Evolutionary conservation across 495 filamentous ascomycete species (phyloP).

Genomic region (Aspergillus haitiensis): DNA sequence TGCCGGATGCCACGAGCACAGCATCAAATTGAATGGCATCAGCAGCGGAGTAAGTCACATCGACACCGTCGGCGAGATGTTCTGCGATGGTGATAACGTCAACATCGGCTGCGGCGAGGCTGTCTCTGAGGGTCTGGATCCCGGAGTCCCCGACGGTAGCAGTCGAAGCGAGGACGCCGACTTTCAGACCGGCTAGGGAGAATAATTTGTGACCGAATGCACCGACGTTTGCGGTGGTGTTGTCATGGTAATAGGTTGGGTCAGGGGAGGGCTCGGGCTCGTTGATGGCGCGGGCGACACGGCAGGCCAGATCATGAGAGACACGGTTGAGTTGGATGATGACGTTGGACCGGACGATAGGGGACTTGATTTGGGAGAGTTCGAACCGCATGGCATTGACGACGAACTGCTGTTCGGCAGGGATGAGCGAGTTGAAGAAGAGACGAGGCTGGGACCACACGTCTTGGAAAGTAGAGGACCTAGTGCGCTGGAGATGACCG

Average conservation of each 20-base stretch:
- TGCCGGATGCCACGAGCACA: conserved; percentile 60
- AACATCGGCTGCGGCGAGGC: conserved; percentile 50
- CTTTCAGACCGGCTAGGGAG: conserved; percentile 62
- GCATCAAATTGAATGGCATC: conserved; percentile 74
- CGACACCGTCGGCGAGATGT: conserved; percentile 53
- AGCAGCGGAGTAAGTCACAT: conserved; percentile 68
- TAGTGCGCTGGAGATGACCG: conserved; percentile 58
- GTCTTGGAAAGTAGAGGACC: conserved; percentile 68
- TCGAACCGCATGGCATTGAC: conserved; percentile 81
- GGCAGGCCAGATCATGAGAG: conserved; percentile 65
- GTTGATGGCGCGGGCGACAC: conserved; percentile 64
- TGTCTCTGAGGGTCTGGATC: conserved; percentile 41
- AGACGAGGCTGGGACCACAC: conserved; percentile 75
- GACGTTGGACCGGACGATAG: conserved; percentile 57
- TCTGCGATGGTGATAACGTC: conserved; percentile 65
- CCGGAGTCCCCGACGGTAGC: conserved; percentile 27
- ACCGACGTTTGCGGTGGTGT: conserved; percentile 62
- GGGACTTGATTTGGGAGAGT: conserved; percentile 56
- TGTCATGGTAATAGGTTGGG: conserved; percentile 66
- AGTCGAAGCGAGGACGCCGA: conserved; percentile 62
- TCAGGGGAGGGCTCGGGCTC: conserved; percentile 63
- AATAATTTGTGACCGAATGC: conserved; percentile 59
- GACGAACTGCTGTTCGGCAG: conserved; percentile 72
- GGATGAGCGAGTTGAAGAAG: conserved; percentile 73
- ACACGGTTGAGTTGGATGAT: conserved; percentile 71